Conservation (phyloP, 2,329 filamentous ascomycete genomes). For the Dactylellina sp. region DNA sequence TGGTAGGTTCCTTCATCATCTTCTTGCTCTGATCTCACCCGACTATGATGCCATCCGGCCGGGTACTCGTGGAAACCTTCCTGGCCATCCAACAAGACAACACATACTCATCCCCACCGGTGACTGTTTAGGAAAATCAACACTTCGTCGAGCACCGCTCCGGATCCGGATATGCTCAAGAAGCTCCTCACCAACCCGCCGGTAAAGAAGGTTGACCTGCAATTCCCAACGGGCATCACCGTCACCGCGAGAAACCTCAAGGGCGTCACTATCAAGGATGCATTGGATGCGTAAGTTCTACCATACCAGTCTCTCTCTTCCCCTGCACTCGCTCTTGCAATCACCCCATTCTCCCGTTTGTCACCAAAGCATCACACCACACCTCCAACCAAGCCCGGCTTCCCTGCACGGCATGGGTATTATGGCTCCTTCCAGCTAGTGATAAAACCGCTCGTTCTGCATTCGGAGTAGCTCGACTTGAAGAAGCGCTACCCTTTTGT, state of each 20-base stretch:
- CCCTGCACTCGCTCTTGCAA: no score
- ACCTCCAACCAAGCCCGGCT: slow-evolving; percentile 4
- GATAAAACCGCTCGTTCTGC: slow-evolving; percentile 2
- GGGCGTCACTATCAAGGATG: slow-evolving; percentile 97
- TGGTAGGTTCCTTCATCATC: slow-evolving; percentile 18
- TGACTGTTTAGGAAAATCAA: slow-evolving; percentile 88
- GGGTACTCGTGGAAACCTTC: no score
- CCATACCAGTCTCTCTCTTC: neutral
- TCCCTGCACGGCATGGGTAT: slow-evolving; percentile 6
- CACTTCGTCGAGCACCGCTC: slow-evolving; percentile 77
- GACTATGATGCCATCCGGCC: slow-evolving; percentile 11
- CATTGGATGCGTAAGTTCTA: slow-evolving; percentile 73
- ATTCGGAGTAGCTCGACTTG: slow-evolving; percentile 8
- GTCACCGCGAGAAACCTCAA: slow-evolving; percentile 91
- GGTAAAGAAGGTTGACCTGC: slow-evolving; percentile 92
- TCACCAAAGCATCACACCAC: slow-evolving; percentile 22
- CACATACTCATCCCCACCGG: neutral
- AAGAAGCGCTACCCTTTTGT: slow-evolving; percentile 1
- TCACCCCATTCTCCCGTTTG: no score
- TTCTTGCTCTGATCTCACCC: neutral
- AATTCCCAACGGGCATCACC: slow-evolving; percentile 87
- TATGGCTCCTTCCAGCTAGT: slow-evolving; percentile 5
- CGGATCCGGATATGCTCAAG: slow-evolving; percentile 83
- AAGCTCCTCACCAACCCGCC: slow-evolving; percentile 81
- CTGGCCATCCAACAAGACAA: slow-evolving; percentile 6